Evolutionary conservation across 148 eudicot genomes (phyloP).

Genomic region (Linanthus parryae): DNA sequence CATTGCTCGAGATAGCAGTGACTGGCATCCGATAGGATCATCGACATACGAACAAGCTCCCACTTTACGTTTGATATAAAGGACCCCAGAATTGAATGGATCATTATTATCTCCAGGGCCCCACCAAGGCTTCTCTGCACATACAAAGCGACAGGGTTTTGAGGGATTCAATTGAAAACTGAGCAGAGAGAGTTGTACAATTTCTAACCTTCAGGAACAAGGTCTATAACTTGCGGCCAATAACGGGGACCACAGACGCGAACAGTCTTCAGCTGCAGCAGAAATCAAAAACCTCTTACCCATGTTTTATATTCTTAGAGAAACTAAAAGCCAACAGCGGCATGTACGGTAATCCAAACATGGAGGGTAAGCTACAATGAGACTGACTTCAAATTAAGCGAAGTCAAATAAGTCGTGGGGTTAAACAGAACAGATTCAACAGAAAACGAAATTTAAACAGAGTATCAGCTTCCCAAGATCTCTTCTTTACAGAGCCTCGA

Average conservation of each 20-base stretch:
- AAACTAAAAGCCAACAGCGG: not conserved
- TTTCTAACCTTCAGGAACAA: constrained; percentile 77
- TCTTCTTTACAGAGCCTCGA: too few relatives aligned
- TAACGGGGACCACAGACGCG: constrained; percentile 98
- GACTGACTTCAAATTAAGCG: too few relatives aligned
- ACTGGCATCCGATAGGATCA: constrained; percentile 93
- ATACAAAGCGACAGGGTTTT: constrained; percentile 9
- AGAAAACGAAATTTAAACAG: too few relatives aligned
- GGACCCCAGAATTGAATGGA: constrained; percentile 81
- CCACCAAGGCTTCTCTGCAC: constrained; percentile 97
- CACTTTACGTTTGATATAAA: constrained; percentile 87
- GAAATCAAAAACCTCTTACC: constrained; percentile 10
- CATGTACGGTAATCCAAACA: not conserved
- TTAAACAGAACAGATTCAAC: too few relatives aligned
- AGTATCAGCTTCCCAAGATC: too few relatives aligned
- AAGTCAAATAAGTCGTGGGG: too few relatives aligned
- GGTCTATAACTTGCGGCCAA: constrained; percentile 94
- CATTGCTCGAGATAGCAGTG: constrained; percentile 86
- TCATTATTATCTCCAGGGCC: constrained; percentile 60
- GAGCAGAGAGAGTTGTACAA: not conserved
- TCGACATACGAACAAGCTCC: constrained; percentile 98
- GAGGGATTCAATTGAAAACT: not conserved
- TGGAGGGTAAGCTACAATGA: too few relatives aligned
- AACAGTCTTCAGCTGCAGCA: constrained; percentile 71
- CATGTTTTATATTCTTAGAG: not conserved